Evolutionary conservation across 345 rosid species (phyloP), one percentile per base, ranked within the genome.

Genomic region (Psidium guajava): DNA sequence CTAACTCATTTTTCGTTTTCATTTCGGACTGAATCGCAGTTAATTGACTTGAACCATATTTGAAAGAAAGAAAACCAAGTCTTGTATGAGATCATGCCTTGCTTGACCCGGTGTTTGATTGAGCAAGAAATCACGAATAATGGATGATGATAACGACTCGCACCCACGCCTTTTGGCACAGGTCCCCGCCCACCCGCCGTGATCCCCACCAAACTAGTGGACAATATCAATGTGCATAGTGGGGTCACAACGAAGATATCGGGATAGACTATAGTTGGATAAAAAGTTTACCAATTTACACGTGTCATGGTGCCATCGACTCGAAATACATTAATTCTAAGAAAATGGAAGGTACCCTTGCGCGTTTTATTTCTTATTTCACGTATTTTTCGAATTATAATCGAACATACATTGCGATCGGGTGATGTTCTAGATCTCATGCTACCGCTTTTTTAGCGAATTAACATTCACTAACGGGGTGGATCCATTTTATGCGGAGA

Each of bases 71-170:
- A 16, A 18, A 36, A 9, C 80, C 10, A 25, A 42, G 80, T 69
- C 20, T 69, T 69, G 80, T 2, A 5, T 69, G 80, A 36, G 80
- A 69, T 36, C 80, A 69, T 69, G 80, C 14, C 25, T 83, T 84
- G 86, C 89, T 84, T 87, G 88, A 69, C 47, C 80, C 47, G 80
- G 80, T 5, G 47, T 21, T 69, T 69, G 80, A 69, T 69, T 69
- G 40, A 20, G 80, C 13, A 36, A 64, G 32, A 32, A 1, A 69
- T 69, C 80, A 20, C 80, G 36, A 69, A 36, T 36, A 69, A 36
- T 69, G 80, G 47, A 69, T 69, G 80, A 18, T 18, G 47, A 69
- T 36, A 36, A 9, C 40, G 80, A 69, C 80, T 36, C 18, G 80
- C 80, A 69, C 80, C 80, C 80, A 69, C 47, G 9, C 10, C 47